Percentiles rank a stretch among this genome's conserved stretches.
Evolutionary conservation across 371 early-diverging fungal genomes (phyloP).

Genomic region (Syncephalastrum monosporum): DNA sequence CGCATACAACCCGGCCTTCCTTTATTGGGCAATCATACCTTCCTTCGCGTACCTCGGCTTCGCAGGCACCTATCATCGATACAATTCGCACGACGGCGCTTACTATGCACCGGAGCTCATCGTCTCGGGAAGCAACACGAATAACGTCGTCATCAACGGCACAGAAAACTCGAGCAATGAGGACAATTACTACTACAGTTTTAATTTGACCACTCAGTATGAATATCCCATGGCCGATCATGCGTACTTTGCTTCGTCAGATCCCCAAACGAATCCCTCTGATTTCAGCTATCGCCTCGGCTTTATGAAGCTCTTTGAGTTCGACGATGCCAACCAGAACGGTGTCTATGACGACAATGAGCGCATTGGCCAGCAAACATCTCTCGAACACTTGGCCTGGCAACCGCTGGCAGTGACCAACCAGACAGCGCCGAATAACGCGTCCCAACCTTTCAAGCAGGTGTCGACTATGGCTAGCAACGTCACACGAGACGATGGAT

Average conservation of each 20-base stretch:
- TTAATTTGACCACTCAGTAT: constrained; percentile 33
- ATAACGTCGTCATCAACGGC: constrained; percentile 36
- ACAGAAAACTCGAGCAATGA: constrained; percentile 32
- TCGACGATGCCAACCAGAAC: constrained; percentile 42
- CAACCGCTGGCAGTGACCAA: constrained; percentile 33
- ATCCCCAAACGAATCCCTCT: constrained; percentile 29
- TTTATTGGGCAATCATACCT: constrained; percentile 42
- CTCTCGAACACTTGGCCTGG: constrained; percentile 33
- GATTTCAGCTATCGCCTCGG: constrained; percentile 40
- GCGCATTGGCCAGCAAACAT: constrained; percentile 21
- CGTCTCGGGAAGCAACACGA: constrained; percentile 21
- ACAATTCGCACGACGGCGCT: constrained; percentile 36
- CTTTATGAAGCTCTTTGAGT: constrained; percentile 40
- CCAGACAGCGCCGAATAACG: constrained; percentile 28
- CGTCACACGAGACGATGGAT: constrained; percentile 21
- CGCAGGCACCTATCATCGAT: constrained; percentile 36
- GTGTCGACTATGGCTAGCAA: constrained; percentile 26
- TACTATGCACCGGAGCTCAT: constrained; percentile 48
- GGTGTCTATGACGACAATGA: constrained; percentile 42
- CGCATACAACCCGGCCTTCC: constrained; percentile 32
- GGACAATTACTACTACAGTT: constrained; percentile 35
- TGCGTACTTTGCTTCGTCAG: constrained; percentile 41
- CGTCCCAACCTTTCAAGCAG: constrained; percentile 27
- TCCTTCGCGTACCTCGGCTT: constrained; percentile 36
- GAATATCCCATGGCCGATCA: constrained; percentile 33